Conservation (phyloP, 106 monocot genomes). For the Ottelia alismoides region DNA sequence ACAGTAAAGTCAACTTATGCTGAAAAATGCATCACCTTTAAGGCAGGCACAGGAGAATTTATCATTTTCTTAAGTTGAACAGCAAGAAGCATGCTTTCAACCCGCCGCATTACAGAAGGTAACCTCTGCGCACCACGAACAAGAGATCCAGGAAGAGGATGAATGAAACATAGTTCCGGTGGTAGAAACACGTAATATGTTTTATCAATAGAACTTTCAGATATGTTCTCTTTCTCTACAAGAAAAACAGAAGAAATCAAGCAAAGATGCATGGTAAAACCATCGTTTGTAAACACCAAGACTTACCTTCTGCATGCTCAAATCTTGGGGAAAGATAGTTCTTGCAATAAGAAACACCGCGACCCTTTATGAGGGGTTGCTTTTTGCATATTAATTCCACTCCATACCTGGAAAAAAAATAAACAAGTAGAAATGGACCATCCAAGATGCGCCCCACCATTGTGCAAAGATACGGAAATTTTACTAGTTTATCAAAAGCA, state of each 20-base stretch:
- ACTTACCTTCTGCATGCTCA: constrained; percentile 94
- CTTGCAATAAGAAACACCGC: constrained; percentile 99
- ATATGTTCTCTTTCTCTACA: constrained; percentile 51
- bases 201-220: constrained; percentile 67
- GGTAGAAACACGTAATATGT: constrained; percentile 97
- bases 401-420: constrained; percentile 59
- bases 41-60: constrained; percentile 62
- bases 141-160: constrained; percentile 92
- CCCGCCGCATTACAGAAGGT: constrained; percentile 93
- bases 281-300: too few species aligned
- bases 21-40: constrained; percentile 35
- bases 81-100: constrained; percentile 94
- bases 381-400: constrained; percentile 85
- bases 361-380: constrained; percentile 88
- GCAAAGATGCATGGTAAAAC: neutral
- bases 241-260: neutral
- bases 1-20: neutral
- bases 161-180: constrained; percentile 88
- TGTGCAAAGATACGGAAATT: constrained; percentile 19
- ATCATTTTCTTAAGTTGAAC: constrained; percentile 76
- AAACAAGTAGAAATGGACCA: constrained; percentile 11
- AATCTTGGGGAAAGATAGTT: constrained; percentile 97
- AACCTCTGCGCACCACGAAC: constrained; percentile 92
- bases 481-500: constrained; percentile 6
- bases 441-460: constrained; percentile 18